These are phyloP conservation scores for Rubroboletus satanas DNA, from an alignment of 768 basidiomycete genomes.

Conservation along the genomic window DNA sequence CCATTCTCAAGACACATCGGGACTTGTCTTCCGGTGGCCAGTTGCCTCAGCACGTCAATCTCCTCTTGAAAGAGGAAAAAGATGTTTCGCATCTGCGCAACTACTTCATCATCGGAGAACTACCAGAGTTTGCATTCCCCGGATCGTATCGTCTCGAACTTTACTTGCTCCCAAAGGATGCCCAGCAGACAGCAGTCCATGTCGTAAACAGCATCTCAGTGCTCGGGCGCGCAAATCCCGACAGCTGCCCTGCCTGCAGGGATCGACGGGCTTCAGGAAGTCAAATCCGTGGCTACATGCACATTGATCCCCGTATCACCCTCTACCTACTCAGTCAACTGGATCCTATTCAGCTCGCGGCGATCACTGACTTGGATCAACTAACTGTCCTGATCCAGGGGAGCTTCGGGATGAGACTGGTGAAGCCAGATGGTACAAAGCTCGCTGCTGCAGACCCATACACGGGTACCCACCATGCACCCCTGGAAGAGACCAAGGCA, in stretches of 20 bases:
- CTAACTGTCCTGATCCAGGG: neutral
- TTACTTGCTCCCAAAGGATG: conserved; percentile 5
- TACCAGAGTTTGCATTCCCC: conserved; percentile 17
- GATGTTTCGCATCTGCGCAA: neutral
- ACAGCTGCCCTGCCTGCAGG: conserved; percentile 9
- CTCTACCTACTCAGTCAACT: conserved; percentile 8
- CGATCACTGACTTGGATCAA: conserved; percentile 1
- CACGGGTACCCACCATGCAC: neutral
- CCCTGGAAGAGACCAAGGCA: conserved; percentile 1
- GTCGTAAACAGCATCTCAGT: conserved; percentile 18
- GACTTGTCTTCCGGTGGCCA: neutral
- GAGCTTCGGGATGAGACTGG: conserved; percentile 11
- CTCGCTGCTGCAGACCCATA: conserved; percentile 6
- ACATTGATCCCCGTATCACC: conserved; percentile 11
- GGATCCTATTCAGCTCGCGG: neutral
- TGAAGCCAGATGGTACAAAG: conserved; percentile 7
- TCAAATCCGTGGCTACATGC: conserved; percentile 14
- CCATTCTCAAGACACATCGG: neutral
- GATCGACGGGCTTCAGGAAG: conserved; percentile 9
- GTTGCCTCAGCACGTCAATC: neutral
- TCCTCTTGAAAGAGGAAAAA: conserved; percentile 3
- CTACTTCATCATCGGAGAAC: neutral
- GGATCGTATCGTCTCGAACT: conserved; percentile 23
- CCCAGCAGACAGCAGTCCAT: neutral
- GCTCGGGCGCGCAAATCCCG: conserved; percentile 4